Percentiles rank a stretch among this genome's conserved stretches.
Conservation (phyloP, 75 land plant genomes). For the Cupressus sempervirens region DNA sequence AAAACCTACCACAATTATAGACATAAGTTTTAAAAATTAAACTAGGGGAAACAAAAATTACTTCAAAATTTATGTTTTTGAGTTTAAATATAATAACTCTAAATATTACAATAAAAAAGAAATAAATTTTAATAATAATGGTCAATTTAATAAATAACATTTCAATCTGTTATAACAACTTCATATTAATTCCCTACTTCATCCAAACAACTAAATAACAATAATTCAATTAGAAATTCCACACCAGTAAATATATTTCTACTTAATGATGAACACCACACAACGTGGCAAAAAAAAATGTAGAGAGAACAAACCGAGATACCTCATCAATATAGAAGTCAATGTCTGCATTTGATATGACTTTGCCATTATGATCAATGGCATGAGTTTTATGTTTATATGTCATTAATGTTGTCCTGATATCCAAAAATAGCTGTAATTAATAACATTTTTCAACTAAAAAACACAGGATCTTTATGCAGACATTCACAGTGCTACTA, state of each 20-base stretch:
- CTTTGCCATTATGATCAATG: constrained; percentile 67
- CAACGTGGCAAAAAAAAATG: not conserved
- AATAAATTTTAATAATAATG: not conserved
- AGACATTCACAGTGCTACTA: not conserved
- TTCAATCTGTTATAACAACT: not conserved
- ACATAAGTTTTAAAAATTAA: too few relatives aligned
- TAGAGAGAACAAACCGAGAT: not conserved
- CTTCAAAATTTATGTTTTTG: too few relatives aligned
- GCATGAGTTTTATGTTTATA: constrained; percentile 98
- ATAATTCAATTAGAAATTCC: not conserved
- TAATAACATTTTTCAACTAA: not conserved
- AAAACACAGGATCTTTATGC: not conserved
- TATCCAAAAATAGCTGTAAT: constrained; percentile 10
- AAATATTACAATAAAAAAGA: too few relatives aligned
- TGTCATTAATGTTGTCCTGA: constrained; percentile 86
- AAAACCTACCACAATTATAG: too few relatives aligned
- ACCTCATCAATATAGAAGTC: constrained; percentile 93
- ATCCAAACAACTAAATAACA: not conserved
- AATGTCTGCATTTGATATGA: constrained; percentile 85
- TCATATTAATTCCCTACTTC: not conserved
- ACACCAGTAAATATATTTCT: not conserved
- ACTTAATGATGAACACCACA: not conserved
- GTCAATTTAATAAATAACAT: not conserved
- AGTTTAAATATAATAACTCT: too few relatives aligned
- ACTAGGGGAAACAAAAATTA: too few relatives aligned